Conservation (phyloP, 2,329 filamentous ascomycete species). For the Clonostachys rhizophaga region DNA sequence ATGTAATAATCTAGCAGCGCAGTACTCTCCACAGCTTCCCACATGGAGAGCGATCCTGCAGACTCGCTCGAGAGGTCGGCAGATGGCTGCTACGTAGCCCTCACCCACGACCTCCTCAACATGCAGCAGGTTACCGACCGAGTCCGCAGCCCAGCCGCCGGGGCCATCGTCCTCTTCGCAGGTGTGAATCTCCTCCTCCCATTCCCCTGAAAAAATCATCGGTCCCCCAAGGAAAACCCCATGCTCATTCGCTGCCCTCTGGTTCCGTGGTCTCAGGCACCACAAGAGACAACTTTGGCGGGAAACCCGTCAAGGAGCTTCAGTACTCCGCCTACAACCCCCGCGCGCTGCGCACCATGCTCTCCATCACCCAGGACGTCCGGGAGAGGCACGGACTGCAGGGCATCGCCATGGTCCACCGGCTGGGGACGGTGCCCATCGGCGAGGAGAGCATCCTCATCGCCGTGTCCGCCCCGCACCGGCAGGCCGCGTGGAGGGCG, state of each 20-base stretch:
- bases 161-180: conserved; percentile 73
- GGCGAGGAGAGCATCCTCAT: conserved; percentile 93
- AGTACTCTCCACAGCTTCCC: too few species aligned
- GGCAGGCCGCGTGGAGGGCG: conserved; percentile 79
- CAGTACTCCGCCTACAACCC: conserved; percentile 71
- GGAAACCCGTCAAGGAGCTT: conserved; percentile 68
- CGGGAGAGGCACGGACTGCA: conserved; percentile 58
- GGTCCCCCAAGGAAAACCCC: background rate
- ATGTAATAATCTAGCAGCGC: too few species aligned
- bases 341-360: conserved; percentile 65
- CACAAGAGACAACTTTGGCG: conserved; percentile 70
- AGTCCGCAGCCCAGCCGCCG: conserved; percentile 69
- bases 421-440: conserved; percentile 80
- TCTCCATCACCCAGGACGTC: conserved; percentile 56
- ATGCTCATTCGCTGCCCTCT: background rate
- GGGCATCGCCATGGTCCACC: conserved; percentile 76
- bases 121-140: conserved; percentile 52
- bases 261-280: conserved; percentile 46
- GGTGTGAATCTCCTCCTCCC: conserved; percentile 38
- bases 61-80: conserved; percentile 18
- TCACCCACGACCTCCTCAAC: conserved; percentile 61
- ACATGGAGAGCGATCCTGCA: too few species aligned
- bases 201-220: background rate
- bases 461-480: conserved; percentile 77
- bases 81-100: conserved; percentile 57